phyloP scores from a whole-genome alignment of 1,139 yeast species.

The Lodderomyces parapsilosis region DNA sequence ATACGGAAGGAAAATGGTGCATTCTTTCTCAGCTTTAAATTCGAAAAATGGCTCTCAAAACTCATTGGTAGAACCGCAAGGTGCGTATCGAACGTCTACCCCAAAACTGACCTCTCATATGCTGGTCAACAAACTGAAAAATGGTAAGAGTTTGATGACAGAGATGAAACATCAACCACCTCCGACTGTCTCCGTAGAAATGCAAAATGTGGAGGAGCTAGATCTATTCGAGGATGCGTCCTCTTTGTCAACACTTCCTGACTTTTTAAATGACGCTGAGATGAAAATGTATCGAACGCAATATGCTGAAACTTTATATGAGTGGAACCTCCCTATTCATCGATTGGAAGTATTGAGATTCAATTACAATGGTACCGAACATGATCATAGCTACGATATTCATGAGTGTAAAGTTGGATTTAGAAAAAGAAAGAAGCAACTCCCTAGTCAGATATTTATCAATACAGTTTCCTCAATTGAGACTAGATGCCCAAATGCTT shows the following conservation, averaged over 20 bases:
- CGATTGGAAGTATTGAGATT: conserved; percentile 77
- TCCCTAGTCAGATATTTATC: conserved; percentile 20
- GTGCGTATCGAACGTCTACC: background rate
- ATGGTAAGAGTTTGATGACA: background rate
- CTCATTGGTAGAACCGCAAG: conserved; percentile 1
- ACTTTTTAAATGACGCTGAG: conserved; percentile 44
- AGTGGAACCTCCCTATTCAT: conserved; percentile 81
- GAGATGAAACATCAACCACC: conserved; percentile 20
- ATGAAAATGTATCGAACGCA: conserved; percentile 58
- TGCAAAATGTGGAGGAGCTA: conserved; percentile 53
- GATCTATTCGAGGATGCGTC: conserved; percentile 54
- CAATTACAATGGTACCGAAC: conserved; percentile 42
- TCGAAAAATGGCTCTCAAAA: background rate
- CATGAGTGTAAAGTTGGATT: conserved; percentile 48
- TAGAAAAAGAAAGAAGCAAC: conserved; percentile 23
- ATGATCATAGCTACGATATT: conserved; percentile 23
- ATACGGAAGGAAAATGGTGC: conserved; percentile 9
- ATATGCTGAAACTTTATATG: conserved; percentile 76
- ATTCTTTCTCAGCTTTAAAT: background rate
- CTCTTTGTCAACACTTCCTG: conserved; percentile 46
- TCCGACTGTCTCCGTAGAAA: conserved; percentile 50
- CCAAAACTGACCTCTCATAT: background rate
- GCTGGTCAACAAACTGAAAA: background rate
- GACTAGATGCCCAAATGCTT: conserved; percentile 25
- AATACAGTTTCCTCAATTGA: conserved; percentile 27